Evolutionary conservation across 345 rosid genomes (phyloP).

Genomic region (Syzygium aromaticum): DNA sequence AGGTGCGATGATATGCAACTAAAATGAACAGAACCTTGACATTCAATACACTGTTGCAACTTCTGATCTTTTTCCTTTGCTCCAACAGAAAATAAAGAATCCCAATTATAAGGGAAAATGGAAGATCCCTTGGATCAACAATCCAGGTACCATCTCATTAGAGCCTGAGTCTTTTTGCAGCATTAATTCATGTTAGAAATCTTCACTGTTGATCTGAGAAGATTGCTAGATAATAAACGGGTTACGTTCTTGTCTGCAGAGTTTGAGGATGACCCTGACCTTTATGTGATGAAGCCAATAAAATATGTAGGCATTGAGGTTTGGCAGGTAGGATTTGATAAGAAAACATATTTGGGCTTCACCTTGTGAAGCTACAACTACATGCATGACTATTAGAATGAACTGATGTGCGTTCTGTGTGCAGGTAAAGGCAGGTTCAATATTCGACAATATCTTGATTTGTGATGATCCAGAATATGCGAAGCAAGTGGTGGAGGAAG

Average conservation of each 20-base stretch:
- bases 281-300: conserved; percentile 79
- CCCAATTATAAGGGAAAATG: conserved; percentile 92
- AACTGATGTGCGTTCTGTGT: background rate
- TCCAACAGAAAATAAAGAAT: conserved; percentile 86
- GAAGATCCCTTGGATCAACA: conserved; percentile 85
- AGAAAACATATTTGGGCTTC: background rate
- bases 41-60: background rate
- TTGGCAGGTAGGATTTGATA: conserved; percentile 61
- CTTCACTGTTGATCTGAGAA: background rate
- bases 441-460: conserved; percentile 79
- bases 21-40: background rate
- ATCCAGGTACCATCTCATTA: conserved; percentile 53
- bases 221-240: background rate
- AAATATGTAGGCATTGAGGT: conserved; percentile 89
- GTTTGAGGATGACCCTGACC: conserved; percentile 97
- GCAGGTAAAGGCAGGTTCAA: conserved; percentile 93
- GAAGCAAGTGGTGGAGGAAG: conserved; percentile 63
- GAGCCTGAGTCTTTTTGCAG: background rate
- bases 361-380: background rate
- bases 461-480: conserved; percentile 91
- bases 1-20: conserved; percentile 22
- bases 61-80: background rate
- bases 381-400: background rate
- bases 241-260: conserved; percentile 24
- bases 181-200: background rate